Evolutionary conservation across 345 rosid genomes (phyloP).

Genomic region (Dimocarpus longan): DNA sequence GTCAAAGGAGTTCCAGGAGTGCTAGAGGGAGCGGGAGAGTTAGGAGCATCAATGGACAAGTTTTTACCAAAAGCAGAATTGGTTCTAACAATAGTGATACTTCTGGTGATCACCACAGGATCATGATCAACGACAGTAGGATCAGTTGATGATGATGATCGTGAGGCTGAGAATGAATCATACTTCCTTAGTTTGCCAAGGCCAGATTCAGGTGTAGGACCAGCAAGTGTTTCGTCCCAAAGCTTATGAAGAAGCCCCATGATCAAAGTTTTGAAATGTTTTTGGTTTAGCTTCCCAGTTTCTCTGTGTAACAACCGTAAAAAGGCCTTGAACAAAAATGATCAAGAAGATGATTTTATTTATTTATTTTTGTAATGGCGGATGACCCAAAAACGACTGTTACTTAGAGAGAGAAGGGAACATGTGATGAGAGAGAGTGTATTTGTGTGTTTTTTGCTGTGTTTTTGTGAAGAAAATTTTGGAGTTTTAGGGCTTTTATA

Average conservation of each 20-base stretch:
- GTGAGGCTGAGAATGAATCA: slow-evolving; percentile 48
- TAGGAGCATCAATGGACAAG: slow-evolving; percentile 41
- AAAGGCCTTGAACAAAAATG: slow-evolving; percentile 17
- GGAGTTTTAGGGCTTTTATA: slow-evolving; percentile 40
- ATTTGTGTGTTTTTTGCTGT: neutral
- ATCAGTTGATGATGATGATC: slow-evolving; percentile 20
- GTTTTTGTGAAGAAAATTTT: slow-evolving; percentile 1
- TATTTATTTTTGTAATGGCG: neutral
- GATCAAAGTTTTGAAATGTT: neutral
- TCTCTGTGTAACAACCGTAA: slow-evolving; percentile 47
- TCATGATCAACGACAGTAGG: neutral
- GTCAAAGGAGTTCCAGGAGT: slow-evolving; percentile 53
- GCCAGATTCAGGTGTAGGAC: slow-evolving; percentile 81
- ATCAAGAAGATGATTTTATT: neutral
- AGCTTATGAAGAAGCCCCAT: slow-evolving; percentile 84
- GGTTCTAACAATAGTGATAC: slow-evolving; percentile 60
- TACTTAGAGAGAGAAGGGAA: slow-evolving; percentile 47
- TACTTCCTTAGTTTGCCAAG: slow-evolving; percentile 58
- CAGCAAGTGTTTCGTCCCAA: slow-evolving; percentile 96
- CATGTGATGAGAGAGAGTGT: slow-evolving; percentile 23
- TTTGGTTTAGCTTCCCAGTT: slow-evolving; percentile 17
- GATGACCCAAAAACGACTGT: slow-evolving; percentile 45
- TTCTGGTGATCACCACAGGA: slow-evolving; percentile 43
- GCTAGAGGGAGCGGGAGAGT: slow-evolving; percentile 43
- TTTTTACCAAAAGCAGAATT: slow-evolving; percentile 26